Evolutionary conservation across 306 rosid genomes (phyloP), one percentile per base, ranked within the genome.

Genomic region (Sicyos baderoa): DNA sequence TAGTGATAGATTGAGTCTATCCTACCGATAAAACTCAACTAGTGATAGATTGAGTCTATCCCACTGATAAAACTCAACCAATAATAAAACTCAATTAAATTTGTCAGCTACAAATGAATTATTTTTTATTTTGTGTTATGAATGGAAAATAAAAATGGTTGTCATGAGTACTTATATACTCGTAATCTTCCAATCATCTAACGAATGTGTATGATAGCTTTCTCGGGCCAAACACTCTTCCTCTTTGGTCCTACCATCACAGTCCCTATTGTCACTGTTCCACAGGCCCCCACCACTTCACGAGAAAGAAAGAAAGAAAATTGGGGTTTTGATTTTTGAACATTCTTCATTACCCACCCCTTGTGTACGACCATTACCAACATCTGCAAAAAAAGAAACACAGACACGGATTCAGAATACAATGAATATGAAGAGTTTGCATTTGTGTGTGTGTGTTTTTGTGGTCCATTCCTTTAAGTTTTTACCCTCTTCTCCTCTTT

Each of bases 401-500:
- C 69, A 57, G 57, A 62, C 2, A 4, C 19, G 50, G 18, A 44
- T 27, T 18, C 42, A 74, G 23, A 54, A 54, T 6, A 73, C 13
- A 63, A 9, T 23, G 54, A 12, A 9, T 16, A 29, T 5, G 70
- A 74, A 68, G 25, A 21, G 37, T 56, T 56, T 23, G 35, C 13
- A 23, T 54, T 13, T 54, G 22, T 45, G 14, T 19, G 27, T 53
- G 2, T 29, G 58, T 54, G 37, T 54, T 64, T 48, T 42, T 77
- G 86, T 79, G 87, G 85, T 83, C 93, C 94, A n/a, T 77, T 74
- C 62, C 66, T 75, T 51, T 16, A 21, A 11, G 44, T 74, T 74
- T n/a, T n/a, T 44, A 40, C 54, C 54, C 13, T 54, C 37, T 13
- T 25, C 1, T 54, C 62, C 62, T 56, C 62, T 56, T 12, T 56